A percentile compares a stretch with the other conserved stretches of the same genome.
Evolutionary conservation across 352 stramenopile species (phyloP).

Genomic region (Phytopythium vexans): DNA sequence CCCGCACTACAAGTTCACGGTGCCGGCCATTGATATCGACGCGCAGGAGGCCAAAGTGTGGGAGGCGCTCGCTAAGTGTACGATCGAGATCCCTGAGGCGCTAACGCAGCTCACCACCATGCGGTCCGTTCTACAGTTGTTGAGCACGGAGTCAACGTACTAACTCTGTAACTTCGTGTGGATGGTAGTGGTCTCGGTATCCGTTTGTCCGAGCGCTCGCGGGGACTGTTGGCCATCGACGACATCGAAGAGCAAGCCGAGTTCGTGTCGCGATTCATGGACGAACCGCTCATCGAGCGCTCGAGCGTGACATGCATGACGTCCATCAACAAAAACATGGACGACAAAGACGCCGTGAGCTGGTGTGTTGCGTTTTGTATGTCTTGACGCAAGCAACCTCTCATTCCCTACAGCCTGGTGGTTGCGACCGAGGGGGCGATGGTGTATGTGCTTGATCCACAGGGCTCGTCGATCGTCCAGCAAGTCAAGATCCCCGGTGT

Average conservation of each 20-base stretch:
- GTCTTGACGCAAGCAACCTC: slow-evolving; percentile 2
- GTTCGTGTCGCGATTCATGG: slow-evolving; percentile 79
- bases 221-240: slow-evolving; percentile 72
- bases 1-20: slow-evolving; percentile 90
- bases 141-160: not conserved
- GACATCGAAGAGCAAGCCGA: slow-evolving; percentile 81
- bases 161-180: not conserved
- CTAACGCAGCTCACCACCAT: slow-evolving; percentile 62
- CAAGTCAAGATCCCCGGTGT: slow-evolving; percentile 68
- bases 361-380: slow-evolving; percentile 31
- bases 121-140: slow-evolving; percentile 19
- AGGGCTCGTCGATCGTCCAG: slow-evolving; percentile 68
- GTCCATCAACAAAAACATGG: slow-evolving; percentile 87
- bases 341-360: slow-evolving; percentile 74
- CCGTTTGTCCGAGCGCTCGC: slow-evolving; percentile 63
- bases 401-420: slow-evolving; percentile 46
- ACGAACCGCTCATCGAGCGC: slow-evolving; percentile 67
- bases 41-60: slow-evolving; percentile 68
- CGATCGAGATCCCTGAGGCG: slow-evolving; percentile 64
- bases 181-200: slow-evolving; percentile 49
- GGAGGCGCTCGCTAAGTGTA: slow-evolving; percentile 63
- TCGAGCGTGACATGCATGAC: slow-evolving; percentile 86
- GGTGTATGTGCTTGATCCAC: slow-evolving; percentile 73
- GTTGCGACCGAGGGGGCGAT: slow-evolving; percentile 83
- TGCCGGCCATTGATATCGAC: slow-evolving; percentile 75